Conservation (phyloP, 2,329 filamentous ascomycete genomes). For the Fusarium nelsonii region DNA sequence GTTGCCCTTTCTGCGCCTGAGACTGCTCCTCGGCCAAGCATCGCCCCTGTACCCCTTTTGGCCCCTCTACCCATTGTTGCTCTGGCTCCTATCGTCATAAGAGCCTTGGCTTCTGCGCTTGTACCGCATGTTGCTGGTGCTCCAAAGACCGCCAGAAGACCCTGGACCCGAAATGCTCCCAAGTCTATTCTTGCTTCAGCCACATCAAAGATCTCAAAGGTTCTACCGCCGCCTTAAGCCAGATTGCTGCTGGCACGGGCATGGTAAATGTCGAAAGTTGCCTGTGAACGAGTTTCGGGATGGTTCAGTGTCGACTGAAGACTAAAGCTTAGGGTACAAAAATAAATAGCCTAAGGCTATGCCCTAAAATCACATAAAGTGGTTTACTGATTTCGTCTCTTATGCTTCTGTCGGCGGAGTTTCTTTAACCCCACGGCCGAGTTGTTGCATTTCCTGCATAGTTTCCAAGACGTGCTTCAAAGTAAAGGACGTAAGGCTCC, state of each 20-base stretch:
- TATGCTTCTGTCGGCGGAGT: too few species aligned
- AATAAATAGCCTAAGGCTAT: too few species aligned
- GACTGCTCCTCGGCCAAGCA: slow-evolving; percentile 9
- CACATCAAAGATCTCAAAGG: neutral
- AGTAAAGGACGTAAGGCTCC: neutral
- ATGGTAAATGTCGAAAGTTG: neutral
- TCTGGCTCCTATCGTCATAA: slow-evolving; percentile 29
- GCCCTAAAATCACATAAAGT: too few species aligned
- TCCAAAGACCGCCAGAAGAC: slow-evolving; percentile 15
- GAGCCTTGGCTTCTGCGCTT: slow-evolving; percentile 13
- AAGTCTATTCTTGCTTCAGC: slow-evolving; percentile 13
- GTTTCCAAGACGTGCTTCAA: slow-evolving; percentile 9
- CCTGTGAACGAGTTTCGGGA: neutral
- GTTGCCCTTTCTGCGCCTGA: slow-evolving; percentile 8
- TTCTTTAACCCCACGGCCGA: neutral
- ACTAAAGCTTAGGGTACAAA: too few species aligned
- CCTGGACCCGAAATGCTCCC: slow-evolving; percentile 19
- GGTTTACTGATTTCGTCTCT: too few species aligned
- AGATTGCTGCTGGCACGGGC: neutral
- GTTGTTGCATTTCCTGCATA: neutral
- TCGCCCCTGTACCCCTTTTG: slow-evolving; percentile 20
- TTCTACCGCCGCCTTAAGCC: neutral
- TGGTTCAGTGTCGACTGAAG: neutral
- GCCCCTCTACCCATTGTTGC: slow-evolving; percentile 28
- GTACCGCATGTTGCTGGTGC: slow-evolving; percentile 5